These are phyloP conservation scores for Millerago galiae DNA, from an alignment of 805 yeast species.

Conservation along the genomic window DNA sequence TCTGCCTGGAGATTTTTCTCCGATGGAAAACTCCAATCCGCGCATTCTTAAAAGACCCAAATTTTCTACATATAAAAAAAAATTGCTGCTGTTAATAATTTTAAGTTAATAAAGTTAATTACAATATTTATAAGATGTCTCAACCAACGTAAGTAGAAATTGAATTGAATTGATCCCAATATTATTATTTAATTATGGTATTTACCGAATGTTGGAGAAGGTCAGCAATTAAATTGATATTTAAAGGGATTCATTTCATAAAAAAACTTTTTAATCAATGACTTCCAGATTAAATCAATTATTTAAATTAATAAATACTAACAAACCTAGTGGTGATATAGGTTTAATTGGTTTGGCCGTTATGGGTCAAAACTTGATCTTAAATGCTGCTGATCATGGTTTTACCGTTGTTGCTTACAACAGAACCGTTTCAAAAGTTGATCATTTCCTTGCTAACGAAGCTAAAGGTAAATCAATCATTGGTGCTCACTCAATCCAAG, in stretches of 20 bases:
- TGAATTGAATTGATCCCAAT: not conserved
- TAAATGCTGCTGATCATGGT: slow-evolving; percentile 98
- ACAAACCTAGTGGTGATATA: slow-evolving; percentile 70
- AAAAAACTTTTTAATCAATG: not conserved
- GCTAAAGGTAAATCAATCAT: slow-evolving; percentile 96
- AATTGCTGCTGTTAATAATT: not conserved
- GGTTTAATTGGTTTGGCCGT: slow-evolving; percentile 99
- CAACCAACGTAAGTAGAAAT: slow-evolving; percentile 19
- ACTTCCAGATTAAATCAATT: slow-evolving; percentile 8
- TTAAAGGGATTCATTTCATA: too few species aligned
- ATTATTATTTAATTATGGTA: not conserved
- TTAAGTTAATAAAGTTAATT: too few species aligned
- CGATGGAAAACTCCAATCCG: slow-evolving; percentile 2
- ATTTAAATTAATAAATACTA: slow-evolving; percentile 9
- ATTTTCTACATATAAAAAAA: not conserved
- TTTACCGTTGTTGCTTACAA: slow-evolving; percentile 97
- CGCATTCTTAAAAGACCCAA: not conserved
- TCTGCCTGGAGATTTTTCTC: not conserved
- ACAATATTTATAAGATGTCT: slow-evolving; percentile 12
- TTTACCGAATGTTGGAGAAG: not conserved
- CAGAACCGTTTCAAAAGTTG: slow-evolving; percentile 96
- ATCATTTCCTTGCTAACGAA: slow-evolving; percentile 86
- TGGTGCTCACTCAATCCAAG: slow-evolving; percentile 91
- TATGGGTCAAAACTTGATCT: slow-evolving; percentile 97
- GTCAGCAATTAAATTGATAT: too few species aligned